A percentile compares a stretch with the other conserved stretches of the same genome.
These are phyloP conservation scores for Pseudogymnoascus sp. DNA, from an alignment of 2,329 filamentous ascomycete genomes.

Conservation along the genomic window DNA sequence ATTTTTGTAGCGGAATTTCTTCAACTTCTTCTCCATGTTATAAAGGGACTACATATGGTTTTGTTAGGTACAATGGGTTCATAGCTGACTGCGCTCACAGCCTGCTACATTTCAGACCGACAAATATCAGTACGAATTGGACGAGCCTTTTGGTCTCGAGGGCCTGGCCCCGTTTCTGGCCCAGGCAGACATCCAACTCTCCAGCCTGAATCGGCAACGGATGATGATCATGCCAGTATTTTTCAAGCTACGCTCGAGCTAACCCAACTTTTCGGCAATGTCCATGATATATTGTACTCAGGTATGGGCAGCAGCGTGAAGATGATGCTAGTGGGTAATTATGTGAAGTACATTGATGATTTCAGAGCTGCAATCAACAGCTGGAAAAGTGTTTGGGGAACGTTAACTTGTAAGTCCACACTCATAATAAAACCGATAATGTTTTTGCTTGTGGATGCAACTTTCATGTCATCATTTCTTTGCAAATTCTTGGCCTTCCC, in stretches of 20 bases:
- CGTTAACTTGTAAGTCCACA: slow-evolving; percentile 45
- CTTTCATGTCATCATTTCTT: not conserved
- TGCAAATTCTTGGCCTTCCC: not conserved
- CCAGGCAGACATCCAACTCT: slow-evolving; percentile 45
- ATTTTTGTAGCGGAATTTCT: not conserved
- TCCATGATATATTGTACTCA: slow-evolving; percentile 65
- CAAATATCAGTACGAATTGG: slow-evolving; percentile 64
- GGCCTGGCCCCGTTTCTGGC: slow-evolving; percentile 58
- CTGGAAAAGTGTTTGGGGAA: slow-evolving; percentile 65
- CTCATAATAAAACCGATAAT: not conserved
- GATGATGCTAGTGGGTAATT: slow-evolving; percentile 61
- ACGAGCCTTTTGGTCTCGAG: slow-evolving; percentile 65
- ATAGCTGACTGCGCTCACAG: slow-evolving; percentile 20
- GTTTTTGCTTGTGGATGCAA: not conserved
- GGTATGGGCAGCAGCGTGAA: slow-evolving; percentile 62
- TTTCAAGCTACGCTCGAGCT: slow-evolving; percentile 65
- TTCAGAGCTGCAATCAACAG: slow-evolving; percentile 59
- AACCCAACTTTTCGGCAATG: slow-evolving; percentile 64
- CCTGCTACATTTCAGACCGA: slow-evolving; percentile 53
- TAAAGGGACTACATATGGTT: not conserved
- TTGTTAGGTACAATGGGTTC: not conserved
- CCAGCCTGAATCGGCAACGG: slow-evolving; percentile 46
- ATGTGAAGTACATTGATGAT: slow-evolving; percentile 68
- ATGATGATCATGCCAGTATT: slow-evolving; percentile 59
- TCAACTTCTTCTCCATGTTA: not conserved